Evolutionary conservation across 2,329 filamentous ascomycete species (phyloP).

Genomic region (Pseudogymnoascus sp.): DNA sequence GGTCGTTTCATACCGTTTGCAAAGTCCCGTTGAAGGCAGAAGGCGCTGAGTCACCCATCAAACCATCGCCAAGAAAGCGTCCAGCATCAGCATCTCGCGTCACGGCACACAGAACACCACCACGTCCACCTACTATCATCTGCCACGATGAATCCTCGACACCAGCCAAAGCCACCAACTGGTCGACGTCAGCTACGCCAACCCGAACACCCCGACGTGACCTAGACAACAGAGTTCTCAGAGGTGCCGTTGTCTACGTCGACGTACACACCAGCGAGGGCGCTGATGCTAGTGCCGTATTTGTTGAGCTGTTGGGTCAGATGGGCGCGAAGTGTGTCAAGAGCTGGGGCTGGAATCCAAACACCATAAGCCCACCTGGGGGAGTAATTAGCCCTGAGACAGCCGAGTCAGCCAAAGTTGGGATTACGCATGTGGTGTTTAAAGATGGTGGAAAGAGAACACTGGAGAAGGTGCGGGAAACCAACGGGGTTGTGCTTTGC

Average conservation of each 20-base stretch:
- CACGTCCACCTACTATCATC: conserved; percentile 14
- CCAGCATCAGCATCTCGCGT: conserved; percentile 36
- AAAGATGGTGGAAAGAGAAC: conserved; percentile 79
- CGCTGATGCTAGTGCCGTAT: conserved; percentile 70
- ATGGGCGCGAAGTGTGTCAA: conserved; percentile 77
- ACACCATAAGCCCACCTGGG: background rate
- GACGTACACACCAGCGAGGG: conserved; percentile 79
- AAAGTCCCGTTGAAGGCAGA: conserved; percentile 68
- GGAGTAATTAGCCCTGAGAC: conserved; percentile 10
- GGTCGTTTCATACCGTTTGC: conserved; percentile 61
- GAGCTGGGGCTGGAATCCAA: conserved; percentile 64
- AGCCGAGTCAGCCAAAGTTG: conserved; percentile 43
- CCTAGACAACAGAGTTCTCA: conserved; percentile 46
- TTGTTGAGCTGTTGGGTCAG: conserved; percentile 66
- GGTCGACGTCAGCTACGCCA: conserved; percentile 48
- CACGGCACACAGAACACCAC: conserved; percentile 35
- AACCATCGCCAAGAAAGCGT: conserved; percentile 31
- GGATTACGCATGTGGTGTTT: conserved; percentile 82
- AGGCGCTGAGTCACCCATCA: conserved; percentile 38
- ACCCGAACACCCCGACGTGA: conserved; percentile 48
- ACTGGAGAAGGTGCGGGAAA: conserved; percentile 68
- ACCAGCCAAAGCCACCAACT: conserved; percentile 41
- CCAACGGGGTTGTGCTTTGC: conserved; percentile 67
- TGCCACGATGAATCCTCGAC: conserved; percentile 31
- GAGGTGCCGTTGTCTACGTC: conserved; percentile 69